Percentiles rank a stretch among this genome's conserved stretches.
These are phyloP conservation scores for Colletotrichum sp. DNA, from an alignment of 2,329 filamentous ascomycete genomes.

Conservation along the genomic window DNA sequence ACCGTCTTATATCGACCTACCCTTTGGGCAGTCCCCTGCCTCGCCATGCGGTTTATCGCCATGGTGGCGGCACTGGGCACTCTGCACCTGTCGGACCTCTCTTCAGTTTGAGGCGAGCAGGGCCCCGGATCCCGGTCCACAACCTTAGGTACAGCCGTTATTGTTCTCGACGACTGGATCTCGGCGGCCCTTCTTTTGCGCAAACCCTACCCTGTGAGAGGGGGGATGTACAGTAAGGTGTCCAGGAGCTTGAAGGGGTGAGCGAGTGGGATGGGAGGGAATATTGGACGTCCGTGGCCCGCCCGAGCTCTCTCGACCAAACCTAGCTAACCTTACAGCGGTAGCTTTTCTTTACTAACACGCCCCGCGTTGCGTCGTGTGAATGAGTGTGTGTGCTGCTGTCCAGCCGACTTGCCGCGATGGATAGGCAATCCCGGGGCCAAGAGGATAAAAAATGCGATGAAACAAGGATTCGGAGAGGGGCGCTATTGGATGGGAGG, in stretches of 20 bases:
- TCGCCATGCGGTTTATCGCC: constrained; percentile 10
- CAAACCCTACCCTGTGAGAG: background rate
- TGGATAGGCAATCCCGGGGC: background rate
- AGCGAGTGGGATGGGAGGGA: background rate
- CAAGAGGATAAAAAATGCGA: constrained; percentile 12
- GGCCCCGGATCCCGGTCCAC: constrained; percentile 5
- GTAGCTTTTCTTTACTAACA: background rate
- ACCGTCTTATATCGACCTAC: constrained; percentile 22
- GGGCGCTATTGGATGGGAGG: constrained; percentile 18
- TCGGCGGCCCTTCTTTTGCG: background rate
- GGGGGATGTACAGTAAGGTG: background rate
- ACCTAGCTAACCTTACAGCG: background rate
- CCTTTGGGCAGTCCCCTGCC: constrained; percentile 11
- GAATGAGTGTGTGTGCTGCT: background rate
- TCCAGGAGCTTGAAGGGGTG: background rate
- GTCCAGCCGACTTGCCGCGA: constrained; percentile 6
- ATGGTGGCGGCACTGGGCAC: constrained; percentile 12
- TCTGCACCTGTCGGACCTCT: constrained; percentile 1
- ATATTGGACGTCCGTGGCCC: constrained; percentile 20
- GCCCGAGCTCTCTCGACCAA: constrained; percentile 19
- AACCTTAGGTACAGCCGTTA: background rate
- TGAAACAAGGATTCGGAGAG: constrained; percentile 19
- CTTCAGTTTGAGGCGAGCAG: constrained; percentile 8
- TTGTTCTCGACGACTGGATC: constrained; percentile 6
- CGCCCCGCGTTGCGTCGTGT: background rate